Evolutionary conservation across 495 filamentous ascomycete genomes (phyloP), one percentile per base, ranked within the genome.

Genomic region (Trichocladium antarcticum): DNA sequence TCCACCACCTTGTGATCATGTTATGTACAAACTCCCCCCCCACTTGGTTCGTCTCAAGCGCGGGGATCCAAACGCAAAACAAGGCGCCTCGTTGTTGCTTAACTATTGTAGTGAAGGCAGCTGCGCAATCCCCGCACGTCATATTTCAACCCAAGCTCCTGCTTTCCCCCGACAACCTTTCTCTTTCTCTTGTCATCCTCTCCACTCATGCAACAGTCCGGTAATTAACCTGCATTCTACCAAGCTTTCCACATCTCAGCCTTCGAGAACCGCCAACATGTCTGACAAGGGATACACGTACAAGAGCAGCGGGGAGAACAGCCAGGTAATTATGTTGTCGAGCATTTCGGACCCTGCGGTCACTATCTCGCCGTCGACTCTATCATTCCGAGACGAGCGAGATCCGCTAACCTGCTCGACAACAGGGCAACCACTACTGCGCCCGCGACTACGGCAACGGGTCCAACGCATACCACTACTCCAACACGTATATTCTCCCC

Each of bases 391-490:
- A 17, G n/a, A 6, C 2, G 36, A 37, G n/a, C 10, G 36, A 17
- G 15, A 37, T 17, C 1, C n/a, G 12, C 34, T 24, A 4, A 20
- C 29, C 16, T n/a, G 4, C 15, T 19, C 8, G 15, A 4, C 17
- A 15, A 19, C 15, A 76, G 71, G 74, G 70, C 28, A 80, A 78
- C 65, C 74, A 76, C 58, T 79, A 72, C 51, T 76, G 69, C 61
- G 38, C 66, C 42, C 70, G 76, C 28, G 76, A 80, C 40, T 60
- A 57, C 41, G 57, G 57, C 55, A 76, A 73, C 55, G 70, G 74
- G 42, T 45, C 54, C 4, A 79, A 79, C 59, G 59, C 72, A 1
- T 79, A 78, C 59, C 75, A 78, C 56, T 79, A 78, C 49, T 76
- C 73, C 42, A 79, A 79, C 59, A 53, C n/a, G 45, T 53, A 41